Conservation (phyloP, 2,329 filamentous ascomycete genomes). For the Penicillium sp. region DNA sequence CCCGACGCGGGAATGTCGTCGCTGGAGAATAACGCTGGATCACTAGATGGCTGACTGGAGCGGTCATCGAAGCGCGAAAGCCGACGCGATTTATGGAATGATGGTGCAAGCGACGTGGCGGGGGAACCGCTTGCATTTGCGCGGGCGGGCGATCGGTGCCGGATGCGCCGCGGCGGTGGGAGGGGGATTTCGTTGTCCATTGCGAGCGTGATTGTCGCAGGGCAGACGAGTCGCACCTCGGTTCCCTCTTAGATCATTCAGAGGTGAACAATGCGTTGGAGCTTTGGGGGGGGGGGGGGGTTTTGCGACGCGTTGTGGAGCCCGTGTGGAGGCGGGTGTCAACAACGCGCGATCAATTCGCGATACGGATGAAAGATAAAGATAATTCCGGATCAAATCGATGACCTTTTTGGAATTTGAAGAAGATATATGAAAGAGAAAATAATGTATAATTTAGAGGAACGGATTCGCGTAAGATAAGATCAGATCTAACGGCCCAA, state of each 20-base stretch:
- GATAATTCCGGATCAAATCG: neutral
- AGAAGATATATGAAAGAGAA: neutral
- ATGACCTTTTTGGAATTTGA: neutral
- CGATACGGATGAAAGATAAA: neutral
- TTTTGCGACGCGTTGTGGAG: slow-evolving; percentile 28
- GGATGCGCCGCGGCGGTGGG: slow-evolving; percentile 38
- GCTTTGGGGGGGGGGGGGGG: neutral
- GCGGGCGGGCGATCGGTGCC: slow-evolving; percentile 33
- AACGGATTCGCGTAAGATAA: slow-evolving; percentile 14
- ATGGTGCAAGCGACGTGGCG: slow-evolving; percentile 16
- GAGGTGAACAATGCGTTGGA: neutral
- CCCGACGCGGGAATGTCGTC: slow-evolving; percentile 48
- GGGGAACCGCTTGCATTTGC: slow-evolving; percentile 10
- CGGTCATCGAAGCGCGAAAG: slow-evolving; percentile 35
- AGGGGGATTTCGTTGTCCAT: slow-evolving; percentile 44
- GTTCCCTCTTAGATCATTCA: slow-evolving; percentile 1
- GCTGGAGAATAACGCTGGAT: slow-evolving; percentile 49
- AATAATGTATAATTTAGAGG: neutral
- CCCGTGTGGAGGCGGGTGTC: slow-evolving; percentile 13
- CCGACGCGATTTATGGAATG: slow-evolving; percentile 26
- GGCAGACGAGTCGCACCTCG: neutral
- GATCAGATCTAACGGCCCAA: slow-evolving; percentile 19
- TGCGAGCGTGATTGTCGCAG: neutral
- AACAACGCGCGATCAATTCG: slow-evolving; percentile 17
- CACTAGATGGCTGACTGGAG: slow-evolving; percentile 43